Evolutionary conservation across 305 asterid species (phyloP), one percentile per base, ranked within the genome.

Genomic region (Fraxinus baroniana): DNA sequence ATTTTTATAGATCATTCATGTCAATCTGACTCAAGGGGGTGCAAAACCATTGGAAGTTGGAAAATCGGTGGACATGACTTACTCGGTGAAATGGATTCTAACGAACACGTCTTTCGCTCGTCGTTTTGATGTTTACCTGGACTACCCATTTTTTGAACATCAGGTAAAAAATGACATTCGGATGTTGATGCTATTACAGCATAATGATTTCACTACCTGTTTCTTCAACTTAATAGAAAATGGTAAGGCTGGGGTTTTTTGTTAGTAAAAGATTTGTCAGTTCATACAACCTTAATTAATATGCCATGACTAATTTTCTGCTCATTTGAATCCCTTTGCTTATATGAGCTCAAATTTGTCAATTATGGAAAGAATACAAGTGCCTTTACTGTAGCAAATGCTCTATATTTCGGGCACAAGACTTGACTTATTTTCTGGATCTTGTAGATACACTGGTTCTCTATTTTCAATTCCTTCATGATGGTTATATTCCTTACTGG

Each of bases 121-220:
- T 57, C 92, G 95, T 36, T 91, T 30, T 30, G 33, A 30, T 30
- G 33, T 30, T 30, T 30, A 30, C 33, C 33, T 30, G 33, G 33
- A 30, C 80, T 91, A 91, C 80, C 95, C 93, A 7, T 91, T 91
- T 85, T 91, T 91, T 83, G 95, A 91, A 84, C 95, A 91, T 85
- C 95, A 91, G 95, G 95, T 91, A 81, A 81, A 90, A 71, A 33
- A 46, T 84, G 26, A 30, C 39, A 22, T 78, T 80, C 4, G 1
- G 41, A 1, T 44, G 20, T 17, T 89, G 64, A 62, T 77, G 37
- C 74, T 30, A 66, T 44, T 36, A 70, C 75, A 7, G 18, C 74
- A 6, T 36, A 17, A 26, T 15, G 44, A 32, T 82, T 55, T 71
- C 64, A 30, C 39, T 18, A 3, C 30, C 55, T 20, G 17, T 26